Percentiles rank a stretch among this genome's conserved stretches.
Conservation (phyloP, 805 yeast genomes). For the Suhomyces vadensis region DNA sequence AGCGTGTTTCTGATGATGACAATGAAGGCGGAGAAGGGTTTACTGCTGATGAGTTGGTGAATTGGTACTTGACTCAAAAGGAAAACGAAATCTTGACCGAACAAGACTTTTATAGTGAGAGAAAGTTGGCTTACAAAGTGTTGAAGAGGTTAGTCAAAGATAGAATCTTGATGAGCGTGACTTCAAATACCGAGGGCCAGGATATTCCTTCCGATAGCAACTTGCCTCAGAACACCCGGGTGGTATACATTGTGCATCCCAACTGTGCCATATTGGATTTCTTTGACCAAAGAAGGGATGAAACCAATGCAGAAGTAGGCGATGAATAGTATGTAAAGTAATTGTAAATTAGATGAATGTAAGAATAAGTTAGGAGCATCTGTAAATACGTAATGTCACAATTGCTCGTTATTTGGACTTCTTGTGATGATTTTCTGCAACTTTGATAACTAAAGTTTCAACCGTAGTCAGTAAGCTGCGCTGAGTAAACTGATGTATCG, state of each 20-base stretch:
- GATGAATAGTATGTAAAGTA: conserved; percentile 4
- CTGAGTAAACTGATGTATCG: too few species aligned
- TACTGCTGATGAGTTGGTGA: conserved; percentile 66
- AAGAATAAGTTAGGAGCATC: too few species aligned
- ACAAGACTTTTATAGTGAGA: conserved; percentile 67
- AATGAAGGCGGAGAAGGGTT: conserved; percentile 57
- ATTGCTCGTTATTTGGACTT: too few species aligned
- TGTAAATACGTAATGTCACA: too few species aligned
- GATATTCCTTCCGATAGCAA: conserved; percentile 18
- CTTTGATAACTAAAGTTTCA: too few species aligned
- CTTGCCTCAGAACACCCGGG: conserved; percentile 21
- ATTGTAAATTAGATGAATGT: too few species aligned
- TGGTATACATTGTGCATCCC: conserved; percentile 62
- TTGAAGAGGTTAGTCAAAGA: conserved; percentile 82
- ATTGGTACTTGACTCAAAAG: conserved; percentile 75
- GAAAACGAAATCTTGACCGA: conserved; percentile 73
- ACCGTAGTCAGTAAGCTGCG: too few species aligned
- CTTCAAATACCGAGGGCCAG: conserved; percentile 35
- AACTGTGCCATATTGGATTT: conserved; percentile 78
- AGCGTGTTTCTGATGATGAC: conserved; percentile 57
- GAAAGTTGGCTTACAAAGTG: conserved; percentile 74
- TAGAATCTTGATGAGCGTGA: conserved; percentile 67
- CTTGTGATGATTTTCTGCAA: too few species aligned
- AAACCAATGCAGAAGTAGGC: conserved; percentile 1
- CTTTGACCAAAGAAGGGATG: conserved; percentile 39